Base-by-base conservation (phyloP, 2,329 filamentous ascomycete genomes). In the Neofusicoccum sp. region DNA sequence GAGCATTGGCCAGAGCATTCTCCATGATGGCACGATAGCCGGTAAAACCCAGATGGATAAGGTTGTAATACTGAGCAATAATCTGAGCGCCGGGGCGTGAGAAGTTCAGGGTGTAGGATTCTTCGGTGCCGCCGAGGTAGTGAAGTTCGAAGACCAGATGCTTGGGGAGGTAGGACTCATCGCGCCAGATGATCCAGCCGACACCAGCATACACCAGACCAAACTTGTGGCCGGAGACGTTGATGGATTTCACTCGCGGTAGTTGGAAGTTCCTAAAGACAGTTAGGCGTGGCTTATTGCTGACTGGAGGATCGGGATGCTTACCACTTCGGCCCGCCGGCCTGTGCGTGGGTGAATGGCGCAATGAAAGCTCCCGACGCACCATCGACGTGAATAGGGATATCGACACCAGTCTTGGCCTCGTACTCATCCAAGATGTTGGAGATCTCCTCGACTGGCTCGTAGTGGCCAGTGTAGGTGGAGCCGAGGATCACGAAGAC, bases 401-500 rank as follows among this genome's bases (percentile, higher is more conserved):
- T 87, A 63, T 87, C 82, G 34, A 81, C 68, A 0, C 86, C 86
- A 2, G 84, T 87, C 68, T 85, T 76, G 59, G 81, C 77, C 70
- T 89, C 79, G 53, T 82, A 87, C 44, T 84, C 78, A 63, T 89
- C 86, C 2, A 91, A 76, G 11, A 90, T 81, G 16, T 85, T 80
- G 20, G 83, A 84, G 20, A 91, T 82, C 67, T 86, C 84, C 69
- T 89, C 84, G 0, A 90, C 87, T 0, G 87, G 86, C 72, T 90
- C 88, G 64, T 87, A 90, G 68, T 90, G 86, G 0, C 88, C 88
- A 0, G 88, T 91, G 65, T 90, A 91, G 0, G 88, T 91, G 54
- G 82, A 86, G 3, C 88, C 88, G 4, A 91, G 68, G 58, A 90
- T 90, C 0, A 88, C 85, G 67, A 89, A 90, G 0, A 91, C 77